phyloP scores from a whole-genome alignment of 768 basidiomycete species.

The Boletus bicolor region DNA sequence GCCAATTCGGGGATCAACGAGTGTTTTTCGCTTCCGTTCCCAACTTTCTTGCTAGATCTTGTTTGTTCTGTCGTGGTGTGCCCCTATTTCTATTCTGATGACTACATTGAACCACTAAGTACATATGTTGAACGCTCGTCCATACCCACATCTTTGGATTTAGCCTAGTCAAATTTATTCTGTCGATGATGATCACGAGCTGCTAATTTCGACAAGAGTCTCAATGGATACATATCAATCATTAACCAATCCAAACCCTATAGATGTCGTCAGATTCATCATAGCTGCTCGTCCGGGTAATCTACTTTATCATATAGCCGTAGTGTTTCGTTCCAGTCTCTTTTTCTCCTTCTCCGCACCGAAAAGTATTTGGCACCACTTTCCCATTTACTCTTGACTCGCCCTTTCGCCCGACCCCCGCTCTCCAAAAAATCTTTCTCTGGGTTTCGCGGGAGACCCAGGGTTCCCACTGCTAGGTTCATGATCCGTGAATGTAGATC shows the following conservation, averaged over 20 bases:
- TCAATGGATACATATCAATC: not conserved
- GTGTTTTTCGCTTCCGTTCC: not conserved
- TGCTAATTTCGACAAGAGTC: not conserved
- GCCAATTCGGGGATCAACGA: conserved; percentile 27
- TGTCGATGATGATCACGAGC: not conserved
- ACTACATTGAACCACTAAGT: not conserved
- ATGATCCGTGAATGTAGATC: conserved; percentile 64
- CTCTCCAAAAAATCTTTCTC: conserved; percentile 58
- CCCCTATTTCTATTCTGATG: not conserved
- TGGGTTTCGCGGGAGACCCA: conserved; percentile 67
- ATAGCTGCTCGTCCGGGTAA: conserved; percentile 57
- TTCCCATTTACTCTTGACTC: conserved; percentile 64
- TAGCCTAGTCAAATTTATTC: not conserved
- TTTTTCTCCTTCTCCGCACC: conserved; percentile 69
- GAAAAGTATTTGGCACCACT: conserved; percentile 76
- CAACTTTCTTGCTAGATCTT: not conserved
- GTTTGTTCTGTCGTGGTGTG: not conserved
- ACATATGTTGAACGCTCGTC: not conserved
- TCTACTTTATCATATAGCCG: conserved; percentile 80
- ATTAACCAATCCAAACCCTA: not conserved
- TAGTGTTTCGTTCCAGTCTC: conserved; percentile 88
- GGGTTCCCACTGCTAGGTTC: conserved; percentile 52
- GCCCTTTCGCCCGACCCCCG: conserved; percentile 69
- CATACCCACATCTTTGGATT: conserved; percentile 10
- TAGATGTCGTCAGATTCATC: conserved; percentile 4